These are phyloP conservation scores for Pleurotus pulmonarius DNA, from an alignment of 768 basidiomycete genomes.

Conservation along the genomic window DNA sequence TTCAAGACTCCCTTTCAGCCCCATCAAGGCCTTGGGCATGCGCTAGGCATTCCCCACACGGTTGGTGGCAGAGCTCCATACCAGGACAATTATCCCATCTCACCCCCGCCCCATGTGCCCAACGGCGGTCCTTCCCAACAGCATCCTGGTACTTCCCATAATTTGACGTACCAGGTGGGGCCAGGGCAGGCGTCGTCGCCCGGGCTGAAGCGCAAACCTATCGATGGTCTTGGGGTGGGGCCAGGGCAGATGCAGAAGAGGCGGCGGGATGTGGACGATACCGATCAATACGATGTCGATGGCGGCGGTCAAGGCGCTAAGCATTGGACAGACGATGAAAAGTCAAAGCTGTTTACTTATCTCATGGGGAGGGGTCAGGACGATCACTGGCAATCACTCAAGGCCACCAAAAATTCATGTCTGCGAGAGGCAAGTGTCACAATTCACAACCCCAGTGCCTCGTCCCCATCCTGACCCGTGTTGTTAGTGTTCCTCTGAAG, in stretches of 20 bases:
- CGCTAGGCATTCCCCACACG: conserved; percentile 49
- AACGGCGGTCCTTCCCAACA: conserved; percentile 16
- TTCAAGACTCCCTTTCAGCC: conserved; percentile 45
- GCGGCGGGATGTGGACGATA: conserved; percentile 40
- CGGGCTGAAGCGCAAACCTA: conserved; percentile 50
- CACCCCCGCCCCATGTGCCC: conserved; percentile 35
- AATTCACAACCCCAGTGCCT: not conserved
- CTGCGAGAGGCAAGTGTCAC: conserved; percentile 58
- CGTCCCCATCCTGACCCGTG: not conserved
- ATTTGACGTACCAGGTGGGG: conserved; percentile 11
- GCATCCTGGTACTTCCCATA: conserved; percentile 8
- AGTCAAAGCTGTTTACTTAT: conserved; percentile 74
- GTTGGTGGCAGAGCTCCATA: conserved; percentile 25
- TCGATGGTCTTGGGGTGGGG: conserved; percentile 30
- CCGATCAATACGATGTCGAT: conserved; percentile 41
- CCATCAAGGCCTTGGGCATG: conserved; percentile 61
- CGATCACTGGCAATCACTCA: conserved; percentile 74
- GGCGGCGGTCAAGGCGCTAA: conserved; percentile 62
- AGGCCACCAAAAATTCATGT: conserved; percentile 80
- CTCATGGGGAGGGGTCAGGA: conserved; percentile 69
- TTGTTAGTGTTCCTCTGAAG: conserved; percentile 60
- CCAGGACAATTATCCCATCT: conserved; percentile 31
- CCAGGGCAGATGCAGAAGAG: conserved; percentile 39
- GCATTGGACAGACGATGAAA: conserved; percentile 85
- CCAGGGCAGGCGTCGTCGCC: conserved; percentile 27